Evolutionary conservation across 176 grass and related monocot species (phyloP), one percentile per base, ranked within the genome.

Genomic region (Tuctoria greenei): DNA sequence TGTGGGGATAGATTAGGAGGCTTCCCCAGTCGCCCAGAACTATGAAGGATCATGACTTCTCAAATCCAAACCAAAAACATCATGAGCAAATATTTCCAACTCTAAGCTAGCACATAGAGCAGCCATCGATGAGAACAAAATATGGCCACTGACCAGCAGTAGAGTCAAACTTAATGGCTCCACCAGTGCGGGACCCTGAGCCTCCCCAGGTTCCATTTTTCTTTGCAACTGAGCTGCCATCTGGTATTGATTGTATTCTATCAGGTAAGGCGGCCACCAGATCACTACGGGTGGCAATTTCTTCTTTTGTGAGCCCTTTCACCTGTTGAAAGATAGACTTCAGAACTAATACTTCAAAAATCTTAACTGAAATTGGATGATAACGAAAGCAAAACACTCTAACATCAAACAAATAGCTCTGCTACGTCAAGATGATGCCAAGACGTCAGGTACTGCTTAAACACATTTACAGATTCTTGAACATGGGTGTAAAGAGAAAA

Each of bases 231-330:
- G 87, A 76, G 64, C 82, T 90, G 11, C 96, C 96, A 88, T 99
- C 96, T 60, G 92, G 96, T 82, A 95, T 99, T 25, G 89, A 81
- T 70, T 92, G 87, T 73, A 99, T 99, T 82, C 96, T 92, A 35
- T 92, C 82, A 83, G 92, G 96, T 78, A 99, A 68, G 31, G 89
- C 96, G 0, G 81, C 61, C 59, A 95, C 92, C 54, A 99, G 83
- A 81, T 95, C 96, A 61, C 86, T 90, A 75, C 89, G 82, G 66
- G 80, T 83, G 0, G 85, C 77, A 47, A 95, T 71, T 73, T 99
- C 96, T 75, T 95, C 96, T 80, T 88, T 99, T n/a, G 92, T 90
- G 38, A 99, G 87, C 20, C 92, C 96, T 92, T 95, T 99, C 38
- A 95, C 92, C 96, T 99, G 82, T 73, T 45, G 58, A n/a, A 71